Evolutionary conservation across 108 stramenopile species (phyloP).

Genomic region (Tribonema minus): DNA sequence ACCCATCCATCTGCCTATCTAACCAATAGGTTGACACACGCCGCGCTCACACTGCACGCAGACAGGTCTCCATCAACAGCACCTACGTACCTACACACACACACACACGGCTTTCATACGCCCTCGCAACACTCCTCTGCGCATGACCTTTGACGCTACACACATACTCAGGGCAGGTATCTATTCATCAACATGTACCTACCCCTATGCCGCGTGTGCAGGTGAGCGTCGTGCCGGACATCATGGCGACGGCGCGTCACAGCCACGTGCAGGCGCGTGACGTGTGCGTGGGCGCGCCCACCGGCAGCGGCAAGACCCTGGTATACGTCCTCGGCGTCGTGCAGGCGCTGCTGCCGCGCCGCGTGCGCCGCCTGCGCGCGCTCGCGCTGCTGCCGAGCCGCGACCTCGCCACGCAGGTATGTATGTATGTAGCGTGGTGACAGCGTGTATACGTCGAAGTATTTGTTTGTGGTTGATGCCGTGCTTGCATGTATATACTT

Average conservation of each 20-base stretch:
- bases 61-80: no score
- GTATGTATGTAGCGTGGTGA: not conserved
- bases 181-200: not conserved
- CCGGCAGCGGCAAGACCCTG: conserved; percentile 43
- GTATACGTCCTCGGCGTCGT: conserved; percentile 42
- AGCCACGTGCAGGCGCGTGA: conserved; percentile 41
- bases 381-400: conserved; percentile 86
- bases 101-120: no score
- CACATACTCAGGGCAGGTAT: no score
- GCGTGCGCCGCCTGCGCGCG: conserved; percentile 71
- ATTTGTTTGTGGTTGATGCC: no score
- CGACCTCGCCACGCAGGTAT: conserved; percentile 76
- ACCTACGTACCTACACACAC: no score
- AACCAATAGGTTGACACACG: no score
- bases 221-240: conserved; percentile 37
- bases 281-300: conserved; percentile 37
- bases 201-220: not conserved
- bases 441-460: no score
- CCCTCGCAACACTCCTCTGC: no score
- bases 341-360: conserved; percentile 48
- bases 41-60: no score
- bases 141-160: no score
- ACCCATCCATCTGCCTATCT: no score
- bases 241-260: conserved; percentile 41
- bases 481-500: no score